phyloP scores from a whole-genome alignment of 179 eudicot species.

The Beta lomatogona region DNA sequence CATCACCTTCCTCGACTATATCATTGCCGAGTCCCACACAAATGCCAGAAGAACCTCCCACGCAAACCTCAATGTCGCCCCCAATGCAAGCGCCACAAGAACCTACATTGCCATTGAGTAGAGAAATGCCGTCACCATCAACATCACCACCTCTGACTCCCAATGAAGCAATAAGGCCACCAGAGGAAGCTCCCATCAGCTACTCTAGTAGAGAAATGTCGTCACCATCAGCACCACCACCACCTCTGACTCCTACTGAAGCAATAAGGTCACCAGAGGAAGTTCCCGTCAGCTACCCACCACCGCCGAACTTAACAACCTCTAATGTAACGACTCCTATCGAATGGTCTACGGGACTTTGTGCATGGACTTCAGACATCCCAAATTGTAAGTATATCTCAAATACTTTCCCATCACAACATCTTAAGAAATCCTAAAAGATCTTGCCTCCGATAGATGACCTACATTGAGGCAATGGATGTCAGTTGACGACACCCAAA shows the following conservation, averaged over 20 bases:
- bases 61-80: not conserved
- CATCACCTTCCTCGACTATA: no score
- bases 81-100: no score
- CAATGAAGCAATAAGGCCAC: no score
- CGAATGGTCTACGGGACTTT: conserved; percentile 21
- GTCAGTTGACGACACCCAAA: no score
- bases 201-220: no score
- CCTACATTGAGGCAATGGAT: no score
- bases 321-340: not conserved
- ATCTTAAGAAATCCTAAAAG: no score
- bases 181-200: no score
- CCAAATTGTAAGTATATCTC: conserved; percentile 4
- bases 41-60: not conserved
- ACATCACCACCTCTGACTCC: no score
- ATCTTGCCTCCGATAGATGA: no score
- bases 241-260: not conserved
- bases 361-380: not conserved
- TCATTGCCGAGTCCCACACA: not conserved
- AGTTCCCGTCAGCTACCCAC: conserved; percentile 6
- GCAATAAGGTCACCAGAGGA: not conserved
- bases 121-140: not conserved
- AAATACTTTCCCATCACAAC: no score
- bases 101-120: no score
- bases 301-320: not conserved
- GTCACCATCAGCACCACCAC: not conserved